These are phyloP conservation scores for Trifolium repens DNA, from an alignment of 306 rosid species.

Conservation along the genomic window DNA sequence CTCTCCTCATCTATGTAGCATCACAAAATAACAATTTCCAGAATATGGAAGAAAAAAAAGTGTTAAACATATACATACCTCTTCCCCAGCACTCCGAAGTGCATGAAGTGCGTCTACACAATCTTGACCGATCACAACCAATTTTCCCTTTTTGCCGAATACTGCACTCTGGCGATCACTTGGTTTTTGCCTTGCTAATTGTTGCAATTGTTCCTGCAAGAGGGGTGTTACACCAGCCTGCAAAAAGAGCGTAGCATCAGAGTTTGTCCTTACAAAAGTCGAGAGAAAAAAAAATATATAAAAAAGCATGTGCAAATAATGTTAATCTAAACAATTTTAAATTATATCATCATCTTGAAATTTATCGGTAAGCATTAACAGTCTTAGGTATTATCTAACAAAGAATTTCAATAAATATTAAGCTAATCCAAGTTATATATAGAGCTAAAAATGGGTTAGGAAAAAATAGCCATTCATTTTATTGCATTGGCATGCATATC, in stretches of 20 bases:
- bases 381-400: slow-evolving; percentile 14
- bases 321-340: background rate
- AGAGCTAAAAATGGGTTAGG: background rate
- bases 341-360: slow-evolving; percentile 11
- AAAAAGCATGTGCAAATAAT: slow-evolving; percentile 16
- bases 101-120: slow-evolving; percentile 93
- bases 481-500: background rate
- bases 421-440: slow-evolving; percentile 4
- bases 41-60: background rate
- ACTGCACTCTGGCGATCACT: slow-evolving; percentile 50
- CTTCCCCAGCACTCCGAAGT: slow-evolving; percentile 69
- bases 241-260: slow-evolving; percentile 31
- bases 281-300: slow-evolving; percentile 37
- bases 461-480: background rate
- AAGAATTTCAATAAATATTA: slow-evolving; percentile 6
- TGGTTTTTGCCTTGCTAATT: slow-evolving; percentile 67
- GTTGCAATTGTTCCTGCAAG: slow-evolving; percentile 79
- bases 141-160: slow-evolving; percentile 60
- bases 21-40: slow-evolving; percentile 5
- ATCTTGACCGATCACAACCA: slow-evolving; percentile 89
- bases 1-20: background rate
- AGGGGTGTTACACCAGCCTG: slow-evolving; percentile 93
- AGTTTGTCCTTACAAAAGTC: slow-evolving; percentile 24
- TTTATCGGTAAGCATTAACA: slow-evolving; percentile 21
- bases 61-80: slow-evolving; percentile 55